phyloP scores from a whole-genome alignment of 306 rosid genomes.

The Dalbergia oliveri region DNA sequence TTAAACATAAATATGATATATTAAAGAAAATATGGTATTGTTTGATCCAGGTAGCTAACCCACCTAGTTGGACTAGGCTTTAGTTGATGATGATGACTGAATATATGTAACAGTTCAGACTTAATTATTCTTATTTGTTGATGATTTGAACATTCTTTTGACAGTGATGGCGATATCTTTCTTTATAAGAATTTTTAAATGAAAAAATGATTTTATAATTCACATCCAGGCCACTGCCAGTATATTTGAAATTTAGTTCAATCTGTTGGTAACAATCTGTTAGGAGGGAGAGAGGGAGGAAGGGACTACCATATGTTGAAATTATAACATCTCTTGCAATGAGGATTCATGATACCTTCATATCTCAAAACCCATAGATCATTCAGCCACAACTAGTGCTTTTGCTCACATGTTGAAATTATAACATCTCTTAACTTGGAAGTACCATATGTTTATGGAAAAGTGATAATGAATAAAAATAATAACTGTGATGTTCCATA shows the following conservation, averaged over 20 bases:
- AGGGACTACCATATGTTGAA: no score
- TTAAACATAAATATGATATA: no score
- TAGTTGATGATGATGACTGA: neutral
- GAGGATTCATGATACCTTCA: neutral
- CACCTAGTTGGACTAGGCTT: no score
- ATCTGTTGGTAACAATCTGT: conserved; percentile 33
- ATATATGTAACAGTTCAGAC: neutral
- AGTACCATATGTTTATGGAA: neutral
- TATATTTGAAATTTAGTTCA: conserved; percentile 9
- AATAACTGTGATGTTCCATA: neutral
- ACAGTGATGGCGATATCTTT: no score
- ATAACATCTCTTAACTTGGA: conserved; percentile 9
- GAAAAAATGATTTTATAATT: neutral
- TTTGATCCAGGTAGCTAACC: no score
- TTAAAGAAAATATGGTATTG: no score
- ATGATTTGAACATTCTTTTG: no score
- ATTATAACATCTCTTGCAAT: neutral
- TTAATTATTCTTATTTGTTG: no score
- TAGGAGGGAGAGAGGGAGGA: no score
- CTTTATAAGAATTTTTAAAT: no score
- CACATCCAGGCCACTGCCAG: neutral
- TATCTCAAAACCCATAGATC: neutral
- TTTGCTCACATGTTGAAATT: neutral
- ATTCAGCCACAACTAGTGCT: neutral
- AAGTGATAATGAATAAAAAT: no score